Evolutionary conservation across 129 eudicot species (phyloP), one percentile per base, ranked within the genome.

Genomic region (Gnaphalium uliginosum): DNA sequence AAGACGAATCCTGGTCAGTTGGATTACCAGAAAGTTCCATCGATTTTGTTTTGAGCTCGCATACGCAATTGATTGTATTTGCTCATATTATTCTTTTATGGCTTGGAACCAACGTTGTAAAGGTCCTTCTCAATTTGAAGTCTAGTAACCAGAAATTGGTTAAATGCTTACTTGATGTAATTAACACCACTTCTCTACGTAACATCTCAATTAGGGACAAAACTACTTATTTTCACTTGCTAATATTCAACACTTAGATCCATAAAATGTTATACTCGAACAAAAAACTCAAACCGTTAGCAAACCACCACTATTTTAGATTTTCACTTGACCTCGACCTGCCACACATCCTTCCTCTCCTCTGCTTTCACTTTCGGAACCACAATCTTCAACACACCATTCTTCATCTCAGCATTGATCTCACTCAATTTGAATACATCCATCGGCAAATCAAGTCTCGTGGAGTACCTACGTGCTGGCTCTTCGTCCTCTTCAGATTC

Each of bases 361-460:
- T 90, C 91, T 0, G 74, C 66, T 66, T 88, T 84, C 71, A 90
- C 82, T 61, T 84, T 90, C 0, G 93, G 96, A 72, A 90, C 86
- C 66, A 39, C 56, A 25, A 90, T 51, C 35, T 88, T 87, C 32
- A 90, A 50, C 76, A 87, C 91, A 26, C 96, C 96, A 5, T 90
- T 87, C 88, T 88, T 90, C 93, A 90, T 81, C 79, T 88, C 93
- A 0, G 96, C 96, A 22, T 90, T 86, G n/a, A 90, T 84, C 62
- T 80, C 93, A 23, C 86, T 83, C 59, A 86, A 0, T 63, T 86
- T 86, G 66, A 82, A 90, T 2, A 65, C 9, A 5, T 84, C 87
- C 19, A 41, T 59, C 0, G 89, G 87, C 71, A 90, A 58, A 27
- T 86, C 91, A 5, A 90, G 68, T 58, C 96, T 80, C 39, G 83